phyloP scores from a whole-genome alignment of 345 rosid species.

The Populus simonii region DNA sequence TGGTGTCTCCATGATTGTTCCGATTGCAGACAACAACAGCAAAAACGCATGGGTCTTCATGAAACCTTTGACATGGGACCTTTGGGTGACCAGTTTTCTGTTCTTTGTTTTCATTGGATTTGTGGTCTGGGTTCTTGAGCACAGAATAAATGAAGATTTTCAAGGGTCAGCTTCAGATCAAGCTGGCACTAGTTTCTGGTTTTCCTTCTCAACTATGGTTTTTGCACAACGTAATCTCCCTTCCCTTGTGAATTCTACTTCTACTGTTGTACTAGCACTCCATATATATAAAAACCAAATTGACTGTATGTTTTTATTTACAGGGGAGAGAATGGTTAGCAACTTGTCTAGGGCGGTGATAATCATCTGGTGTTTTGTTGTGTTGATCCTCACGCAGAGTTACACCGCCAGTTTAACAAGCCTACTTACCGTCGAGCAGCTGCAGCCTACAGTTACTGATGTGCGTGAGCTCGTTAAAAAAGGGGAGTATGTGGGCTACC shows the following conservation, averaged over 20 bases:
- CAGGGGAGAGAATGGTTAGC: conserved; percentile 63
- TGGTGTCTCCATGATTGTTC: conserved; percentile 70
- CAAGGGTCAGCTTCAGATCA: conserved; percentile 47
- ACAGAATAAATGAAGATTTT: conserved; percentile 62
- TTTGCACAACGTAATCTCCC: conserved; percentile 37
- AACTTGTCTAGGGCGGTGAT: conserved; percentile 45
- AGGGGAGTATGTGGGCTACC: conserved; percentile 46
- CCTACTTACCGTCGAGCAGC: conserved; percentile 48
- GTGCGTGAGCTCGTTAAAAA: conserved; percentile 35
- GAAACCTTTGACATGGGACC: conserved; percentile 55
- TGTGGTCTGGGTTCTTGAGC: conserved; percentile 70
- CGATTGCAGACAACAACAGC: conserved; percentile 29
- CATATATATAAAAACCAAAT: not conserved
- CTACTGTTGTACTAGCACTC: not conserved
- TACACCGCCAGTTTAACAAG: conserved; percentile 74
- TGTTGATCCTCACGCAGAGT: conserved; percentile 61
- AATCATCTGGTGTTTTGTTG: conserved; percentile 65
- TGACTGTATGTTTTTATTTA: not conserved
- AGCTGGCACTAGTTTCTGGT: conserved; percentile 57
- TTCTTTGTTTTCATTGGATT: conserved; percentile 58
- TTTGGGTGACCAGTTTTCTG: conserved; percentile 56
- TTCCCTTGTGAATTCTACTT: not conserved
- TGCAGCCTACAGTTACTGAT: conserved; percentile 45
- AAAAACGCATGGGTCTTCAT: conserved; percentile 65
- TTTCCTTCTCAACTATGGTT: conserved; percentile 72